Conservation (phyloP, 257 asterid species). For the Datura wrightii region DNA sequence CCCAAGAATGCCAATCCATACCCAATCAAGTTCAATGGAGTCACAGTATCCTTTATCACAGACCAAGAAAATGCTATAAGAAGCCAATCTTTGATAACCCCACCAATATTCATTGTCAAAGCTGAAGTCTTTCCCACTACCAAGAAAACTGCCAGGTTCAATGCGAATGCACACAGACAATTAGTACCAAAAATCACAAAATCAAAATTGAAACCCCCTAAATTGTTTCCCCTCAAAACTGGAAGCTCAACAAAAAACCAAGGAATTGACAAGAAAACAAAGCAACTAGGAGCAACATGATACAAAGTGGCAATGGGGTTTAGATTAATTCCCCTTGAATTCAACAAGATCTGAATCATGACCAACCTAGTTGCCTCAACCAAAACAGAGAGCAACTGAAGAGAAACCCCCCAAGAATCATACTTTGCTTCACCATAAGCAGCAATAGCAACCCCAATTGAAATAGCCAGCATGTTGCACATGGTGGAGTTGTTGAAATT, state of each 20-base stretch:
- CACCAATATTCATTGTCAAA: slow-evolving; percentile 83
- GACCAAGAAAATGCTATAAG: slow-evolving; percentile 87
- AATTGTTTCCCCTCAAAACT: slow-evolving; percentile 40
- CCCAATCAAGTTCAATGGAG: slow-evolving; percentile 64
- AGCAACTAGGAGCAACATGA: slow-evolving; percentile 77
- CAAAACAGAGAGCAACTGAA: slow-evolving; percentile 66
- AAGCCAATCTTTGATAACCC: slow-evolving; percentile 80
- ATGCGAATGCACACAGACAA: slow-evolving; percentile 73
- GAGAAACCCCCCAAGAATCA: slow-evolving; percentile 74
- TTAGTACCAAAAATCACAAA: slow-evolving; percentile 66
- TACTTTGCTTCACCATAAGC: slow-evolving; percentile 83
- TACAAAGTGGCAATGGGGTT: slow-evolving; percentile 76
- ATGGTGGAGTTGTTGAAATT: slow-evolving; percentile 45
- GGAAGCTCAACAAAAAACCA: slow-evolving; percentile 75
- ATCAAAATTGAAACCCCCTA: slow-evolving; percentile 48
- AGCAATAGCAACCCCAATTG: slow-evolving; percentile 74
- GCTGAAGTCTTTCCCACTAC: slow-evolving; percentile 84
- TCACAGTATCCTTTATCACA: slow-evolving; percentile 79
- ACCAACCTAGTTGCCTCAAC: slow-evolving; percentile 80
- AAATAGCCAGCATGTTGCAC: slow-evolving; percentile 71
- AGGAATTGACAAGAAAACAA: slow-evolving; percentile 58
- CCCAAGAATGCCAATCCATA: slow-evolving; percentile 79
- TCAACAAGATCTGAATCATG: slow-evolving; percentile 71
- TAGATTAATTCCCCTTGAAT: slow-evolving; percentile 65
- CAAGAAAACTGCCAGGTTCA: slow-evolving; percentile 75